Conservation (phyloP, 2,329 filamentous ascomycete species). For the Aspergillus quadricinctus region DNA sequence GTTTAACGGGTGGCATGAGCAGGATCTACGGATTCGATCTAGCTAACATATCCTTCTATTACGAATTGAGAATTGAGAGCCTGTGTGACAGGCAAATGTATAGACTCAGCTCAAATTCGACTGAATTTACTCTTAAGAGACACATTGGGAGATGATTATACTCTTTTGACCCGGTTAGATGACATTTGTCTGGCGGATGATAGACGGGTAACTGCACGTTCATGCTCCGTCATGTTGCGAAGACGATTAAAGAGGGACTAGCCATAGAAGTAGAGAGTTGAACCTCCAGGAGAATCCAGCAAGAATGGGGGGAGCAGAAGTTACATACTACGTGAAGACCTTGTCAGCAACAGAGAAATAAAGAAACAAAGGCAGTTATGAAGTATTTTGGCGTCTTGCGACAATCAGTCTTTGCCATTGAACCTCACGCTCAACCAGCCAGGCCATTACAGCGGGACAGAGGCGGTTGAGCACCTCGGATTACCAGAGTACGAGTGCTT, state of each 20-base stretch:
- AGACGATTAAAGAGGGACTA: no score
- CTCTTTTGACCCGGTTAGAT: neutral
- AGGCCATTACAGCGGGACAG: slow-evolving; percentile 10
- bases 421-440: slow-evolving; percentile 43
- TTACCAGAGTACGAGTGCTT: slow-evolving; percentile 43
- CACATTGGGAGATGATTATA: neutral
- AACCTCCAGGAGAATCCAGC: neutral
- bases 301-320: neutral
- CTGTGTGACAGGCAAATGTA: neutral
- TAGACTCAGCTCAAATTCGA: neutral
- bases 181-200: neutral
- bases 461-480: slow-evolving; percentile 42
- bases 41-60: neutral
- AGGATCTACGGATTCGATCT: neutral
- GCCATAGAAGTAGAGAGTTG: neutral
- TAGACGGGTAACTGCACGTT: neutral
- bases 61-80: neutral
- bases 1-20: neutral
- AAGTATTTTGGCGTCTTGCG: neutral
- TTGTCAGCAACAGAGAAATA: neutral
- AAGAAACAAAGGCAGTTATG: neutral
- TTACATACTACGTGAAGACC: neutral
- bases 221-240: no score
- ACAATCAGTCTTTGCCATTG: slow-evolving; percentile 42
- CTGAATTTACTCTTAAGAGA: neutral